Evolutionary conservation across 1,284 basidiomycete species (phyloP).

Genomic region (Apiotrichum brassicae): DNA sequence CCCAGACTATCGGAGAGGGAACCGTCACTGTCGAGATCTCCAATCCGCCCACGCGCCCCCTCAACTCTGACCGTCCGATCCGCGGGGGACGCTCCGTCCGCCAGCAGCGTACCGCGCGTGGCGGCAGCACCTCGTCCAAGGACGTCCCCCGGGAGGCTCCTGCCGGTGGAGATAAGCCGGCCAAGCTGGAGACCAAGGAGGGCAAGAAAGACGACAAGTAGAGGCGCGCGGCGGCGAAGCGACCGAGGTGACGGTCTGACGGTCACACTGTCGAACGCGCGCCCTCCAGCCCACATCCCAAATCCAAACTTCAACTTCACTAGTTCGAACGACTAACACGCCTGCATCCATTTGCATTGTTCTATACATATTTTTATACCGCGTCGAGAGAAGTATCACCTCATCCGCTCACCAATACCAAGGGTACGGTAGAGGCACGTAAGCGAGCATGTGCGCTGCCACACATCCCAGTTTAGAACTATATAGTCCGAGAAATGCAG

Average conservation of each 20-base stretch:
- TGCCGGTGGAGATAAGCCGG: conserved; percentile 6
- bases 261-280: no score
- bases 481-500: no score
- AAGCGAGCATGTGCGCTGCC: no score
- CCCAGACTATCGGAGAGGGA: conserved; percentile 40
- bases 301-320: no score
- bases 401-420: no score
- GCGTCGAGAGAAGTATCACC: conserved; percentile 5
- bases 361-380: conserved; percentile 4
- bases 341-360: conserved; percentile 12
- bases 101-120: conserved; percentile 46
- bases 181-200: conserved; percentile 4
- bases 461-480: no score
- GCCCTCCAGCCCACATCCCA: no score
- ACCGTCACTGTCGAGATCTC: conserved; percentile 46
- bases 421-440: no score
- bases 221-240: not conserved
- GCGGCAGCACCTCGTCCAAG: conserved; percentile 20
- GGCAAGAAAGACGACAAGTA: conserved; percentile 12
- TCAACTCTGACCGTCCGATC: conserved; percentile 20
- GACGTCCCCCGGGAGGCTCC: conserved; percentile 9
- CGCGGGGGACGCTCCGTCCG: conserved; percentile 46
- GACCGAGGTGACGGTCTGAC: not conserved
- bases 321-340: no score
- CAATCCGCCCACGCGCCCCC: conserved; percentile 34